These are phyloP conservation scores for Candida nitratophila DNA, from an alignment of 805 yeast genomes.

Conservation along the genomic window DNA sequence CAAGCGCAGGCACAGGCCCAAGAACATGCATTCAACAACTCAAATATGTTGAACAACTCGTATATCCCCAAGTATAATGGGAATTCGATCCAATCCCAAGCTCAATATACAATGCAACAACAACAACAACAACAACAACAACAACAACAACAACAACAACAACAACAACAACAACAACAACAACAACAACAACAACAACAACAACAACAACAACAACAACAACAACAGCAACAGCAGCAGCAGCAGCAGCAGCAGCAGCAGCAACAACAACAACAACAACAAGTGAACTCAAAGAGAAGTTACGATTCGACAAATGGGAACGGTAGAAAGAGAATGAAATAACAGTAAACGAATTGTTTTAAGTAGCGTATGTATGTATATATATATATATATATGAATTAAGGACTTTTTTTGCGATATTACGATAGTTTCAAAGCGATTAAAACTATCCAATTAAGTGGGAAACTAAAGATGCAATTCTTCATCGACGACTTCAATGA, in stretches of 20 bases:
- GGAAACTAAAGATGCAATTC: conserved; percentile 2
- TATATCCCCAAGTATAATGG: background rate
- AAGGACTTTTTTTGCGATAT: no score
- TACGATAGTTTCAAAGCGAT: background rate
- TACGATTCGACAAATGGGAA: background rate
- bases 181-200: no score
- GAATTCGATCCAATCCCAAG: background rate
- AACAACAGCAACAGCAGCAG: background rate
- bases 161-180: no score
- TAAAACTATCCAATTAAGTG: background rate
- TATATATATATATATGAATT: no score
- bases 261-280: no score
- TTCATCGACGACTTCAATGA: conserved; percentile 14
- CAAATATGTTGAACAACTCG: background rate
- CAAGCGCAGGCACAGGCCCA: background rate
- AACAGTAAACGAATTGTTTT: no score
- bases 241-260: no score
- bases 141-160: background rate
- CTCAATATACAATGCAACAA: background rate
- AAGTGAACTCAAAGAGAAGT: background rate
- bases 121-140: background rate
- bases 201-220: no score
- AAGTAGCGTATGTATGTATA: no score
- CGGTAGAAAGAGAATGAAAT: conserved; percentile 3
- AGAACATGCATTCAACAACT: background rate